Conservation (phyloP, 2,329 filamentous ascomycete species). For the Tolypocladium paradoxum region DNA sequence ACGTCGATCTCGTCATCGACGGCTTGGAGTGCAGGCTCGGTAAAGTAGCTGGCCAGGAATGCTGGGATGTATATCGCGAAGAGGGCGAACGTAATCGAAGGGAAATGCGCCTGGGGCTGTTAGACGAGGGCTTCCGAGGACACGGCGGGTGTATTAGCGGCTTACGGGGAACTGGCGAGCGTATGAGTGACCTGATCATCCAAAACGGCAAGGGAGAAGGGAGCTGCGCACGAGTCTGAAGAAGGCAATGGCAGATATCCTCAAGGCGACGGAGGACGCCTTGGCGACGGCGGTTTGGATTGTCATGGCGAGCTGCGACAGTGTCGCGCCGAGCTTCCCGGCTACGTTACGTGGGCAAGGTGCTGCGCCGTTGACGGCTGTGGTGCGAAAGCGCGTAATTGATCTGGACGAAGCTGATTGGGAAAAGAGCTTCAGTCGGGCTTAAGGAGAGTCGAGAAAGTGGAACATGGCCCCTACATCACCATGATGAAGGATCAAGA, state of each 20-base stretch:
- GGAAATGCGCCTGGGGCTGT: constrained; percentile 23
- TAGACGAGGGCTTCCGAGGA: neutral
- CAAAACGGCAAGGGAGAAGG: neutral
- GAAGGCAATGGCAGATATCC: constrained; percentile 24
- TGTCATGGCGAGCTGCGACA: constrained; percentile 3
- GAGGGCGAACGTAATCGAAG: constrained; percentile 48
- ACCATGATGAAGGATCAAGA: neutral
- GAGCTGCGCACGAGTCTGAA: constrained; percentile 23
- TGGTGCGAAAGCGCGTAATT: neutral
- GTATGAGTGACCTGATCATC: constrained; percentile 4
- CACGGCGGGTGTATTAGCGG: neutral
- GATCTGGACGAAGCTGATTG: neutral
- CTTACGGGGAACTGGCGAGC: constrained; percentile 24
- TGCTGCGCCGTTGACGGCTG: neutral
- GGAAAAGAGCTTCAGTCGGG: neutral
- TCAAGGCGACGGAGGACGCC: constrained; percentile 25
- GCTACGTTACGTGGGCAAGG: no score
- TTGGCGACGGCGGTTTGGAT: constrained; percentile 20
- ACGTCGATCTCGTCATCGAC: constrained; percentile 52
- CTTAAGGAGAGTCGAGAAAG: neutral
- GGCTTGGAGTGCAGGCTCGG: constrained; percentile 45
- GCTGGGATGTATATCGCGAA: constrained; percentile 56
- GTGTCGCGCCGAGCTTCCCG: no score
- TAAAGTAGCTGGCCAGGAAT: constrained; percentile 48
- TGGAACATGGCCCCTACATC: neutral